phyloP scores from a whole-genome alignment of 2,329 filamentous ascomycete species.

The Phialophora chinensis region DNA sequence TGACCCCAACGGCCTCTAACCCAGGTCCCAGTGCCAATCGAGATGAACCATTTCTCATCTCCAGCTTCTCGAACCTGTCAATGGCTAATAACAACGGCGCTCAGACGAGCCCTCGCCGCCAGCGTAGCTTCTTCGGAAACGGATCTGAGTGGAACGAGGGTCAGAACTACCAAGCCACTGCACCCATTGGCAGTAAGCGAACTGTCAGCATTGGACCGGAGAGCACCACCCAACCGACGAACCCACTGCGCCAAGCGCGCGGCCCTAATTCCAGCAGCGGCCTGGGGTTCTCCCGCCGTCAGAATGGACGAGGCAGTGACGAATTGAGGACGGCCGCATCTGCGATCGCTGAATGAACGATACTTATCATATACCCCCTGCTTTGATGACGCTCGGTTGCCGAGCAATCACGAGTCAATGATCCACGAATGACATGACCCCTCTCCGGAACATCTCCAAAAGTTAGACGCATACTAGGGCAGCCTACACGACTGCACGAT shows the following conservation, averaged over 20 bases:
- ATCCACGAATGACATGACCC: conserved; percentile 40
- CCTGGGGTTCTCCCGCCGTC: conserved; percentile 60
- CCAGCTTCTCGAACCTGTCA: conserved; percentile 66
- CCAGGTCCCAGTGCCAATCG: conserved; percentile 55
- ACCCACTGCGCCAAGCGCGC: conserved; percentile 66
- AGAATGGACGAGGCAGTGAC: conserved; percentile 69
- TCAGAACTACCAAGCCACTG: conserved; percentile 48
- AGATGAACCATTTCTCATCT: conserved; percentile 66
- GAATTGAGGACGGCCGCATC: conserved; percentile 68
- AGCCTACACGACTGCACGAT: conserved; percentile 41
- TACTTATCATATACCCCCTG: conserved; percentile 39
- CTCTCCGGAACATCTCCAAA: conserved; percentile 32
- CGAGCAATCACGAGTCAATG: conserved; percentile 40
- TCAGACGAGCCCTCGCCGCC: conserved; percentile 51
- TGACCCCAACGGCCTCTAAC: conserved; percentile 65
- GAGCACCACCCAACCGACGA: conserved; percentile 59
- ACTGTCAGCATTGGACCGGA: conserved; percentile 66
- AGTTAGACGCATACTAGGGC: conserved; percentile 41
- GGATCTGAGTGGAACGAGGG: conserved; percentile 38
- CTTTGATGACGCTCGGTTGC: conserved; percentile 37
- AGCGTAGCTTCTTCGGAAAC: conserved; percentile 39
- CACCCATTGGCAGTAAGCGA: conserved; percentile 69
- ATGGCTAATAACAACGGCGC: conserved; percentile 51
- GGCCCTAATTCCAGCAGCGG: conserved; percentile 66
- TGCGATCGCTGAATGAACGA: conserved; percentile 62